Percentiles rank a stretch among this genome's conserved stretches.
These are phyloP conservation scores for Cyclotella cryptica DNA, from an alignment of 108 stramenopile species.

Conservation along the genomic window DNA sequence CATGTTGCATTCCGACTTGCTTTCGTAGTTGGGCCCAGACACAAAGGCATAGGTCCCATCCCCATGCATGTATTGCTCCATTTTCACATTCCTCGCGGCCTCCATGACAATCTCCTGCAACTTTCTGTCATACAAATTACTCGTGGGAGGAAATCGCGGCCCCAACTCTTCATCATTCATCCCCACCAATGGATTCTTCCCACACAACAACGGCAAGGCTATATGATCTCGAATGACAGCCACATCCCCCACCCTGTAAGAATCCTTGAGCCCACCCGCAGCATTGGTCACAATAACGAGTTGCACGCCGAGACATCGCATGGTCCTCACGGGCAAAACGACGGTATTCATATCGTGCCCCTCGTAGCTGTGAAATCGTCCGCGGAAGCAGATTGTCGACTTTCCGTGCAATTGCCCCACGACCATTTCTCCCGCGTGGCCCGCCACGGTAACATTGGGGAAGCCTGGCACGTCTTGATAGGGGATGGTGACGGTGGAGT, in stretches of 20 bases:
- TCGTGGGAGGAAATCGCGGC: conserved; percentile 88
- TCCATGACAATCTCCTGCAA: conserved; percentile 58
- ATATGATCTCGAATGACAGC: conserved; percentile 89
- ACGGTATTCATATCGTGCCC: conserved; percentile 90
- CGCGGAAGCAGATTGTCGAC: conserved; percentile 85
- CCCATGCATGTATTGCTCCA: conserved; percentile 61
- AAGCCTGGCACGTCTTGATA: conserved; percentile 89
- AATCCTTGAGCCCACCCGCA: conserved; percentile 85
- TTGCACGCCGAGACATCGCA: conserved; percentile 84
- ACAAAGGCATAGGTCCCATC: conserved; percentile 92
- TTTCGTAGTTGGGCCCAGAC: conserved; percentile 93
- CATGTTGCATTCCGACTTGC: conserved; percentile 82
- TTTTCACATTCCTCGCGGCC: conserved; percentile 61
- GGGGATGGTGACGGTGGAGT: conserved; percentile 59
- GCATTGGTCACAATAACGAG: conserved; percentile 92
- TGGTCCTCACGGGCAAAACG: conserved; percentile 82
- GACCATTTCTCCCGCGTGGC: conserved; percentile 91
- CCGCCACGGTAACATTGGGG: conserved; percentile 85
- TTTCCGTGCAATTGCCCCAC: conserved; percentile 72
- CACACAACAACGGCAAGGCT: conserved; percentile 83
- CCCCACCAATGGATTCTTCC: conserved; percentile 91
- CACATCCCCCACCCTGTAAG: conserved; percentile 89
- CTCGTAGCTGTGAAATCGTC: conserved; percentile 95
- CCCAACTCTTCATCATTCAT: conserved; percentile 90
- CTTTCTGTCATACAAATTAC: conserved; percentile 70